Conservation (phyloP, 2,329 filamentous ascomycete species). For the Colletotrichum navitas region DNA sequence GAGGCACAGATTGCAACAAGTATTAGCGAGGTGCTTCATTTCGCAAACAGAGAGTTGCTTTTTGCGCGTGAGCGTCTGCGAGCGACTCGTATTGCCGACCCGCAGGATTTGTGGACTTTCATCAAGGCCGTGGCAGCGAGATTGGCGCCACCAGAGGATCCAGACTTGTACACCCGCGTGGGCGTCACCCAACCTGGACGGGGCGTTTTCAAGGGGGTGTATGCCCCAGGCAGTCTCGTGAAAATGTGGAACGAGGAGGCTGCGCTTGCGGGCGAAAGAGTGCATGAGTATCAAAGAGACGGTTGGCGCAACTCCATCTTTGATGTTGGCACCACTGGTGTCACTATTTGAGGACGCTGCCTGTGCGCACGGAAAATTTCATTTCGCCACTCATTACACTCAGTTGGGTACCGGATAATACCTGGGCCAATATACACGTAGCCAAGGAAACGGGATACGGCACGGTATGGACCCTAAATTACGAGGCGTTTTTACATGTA, state of each 20-base stretch:
- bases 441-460: conserved; percentile 13
- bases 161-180: conserved; percentile 80
- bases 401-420: not conserved
- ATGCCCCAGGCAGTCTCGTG: conserved; percentile 89
- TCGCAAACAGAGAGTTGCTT: conserved; percentile 85
- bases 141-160: conserved; percentile 77
- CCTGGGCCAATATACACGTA: not conserved
- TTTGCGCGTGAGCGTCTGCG: conserved; percentile 89
- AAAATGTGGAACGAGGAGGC: conserved; percentile 92
- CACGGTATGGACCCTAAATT: conserved; percentile 17
- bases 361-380: conserved; percentile 13
- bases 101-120: conserved; percentile 84
- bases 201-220: conserved; percentile 83
- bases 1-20: conserved; percentile 81
- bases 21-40: conserved; percentile 77
- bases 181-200: conserved; percentile 70
- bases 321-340: conserved; percentile 57
- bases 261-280: conserved; percentile 74
- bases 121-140: conserved; percentile 84
- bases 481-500: conserved; percentile 4
- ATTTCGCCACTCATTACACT: conserved; percentile 16
- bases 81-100: conserved; percentile 85
- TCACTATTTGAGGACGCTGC: conserved; percentile 27
- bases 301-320: conserved; percentile 93
- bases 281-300: conserved; percentile 78